Evolutionary conservation across 2,329 filamentous ascomycete genomes (phyloP), one percentile per base, ranked within the genome.

Genomic region (Xylaria multiplex): DNA sequence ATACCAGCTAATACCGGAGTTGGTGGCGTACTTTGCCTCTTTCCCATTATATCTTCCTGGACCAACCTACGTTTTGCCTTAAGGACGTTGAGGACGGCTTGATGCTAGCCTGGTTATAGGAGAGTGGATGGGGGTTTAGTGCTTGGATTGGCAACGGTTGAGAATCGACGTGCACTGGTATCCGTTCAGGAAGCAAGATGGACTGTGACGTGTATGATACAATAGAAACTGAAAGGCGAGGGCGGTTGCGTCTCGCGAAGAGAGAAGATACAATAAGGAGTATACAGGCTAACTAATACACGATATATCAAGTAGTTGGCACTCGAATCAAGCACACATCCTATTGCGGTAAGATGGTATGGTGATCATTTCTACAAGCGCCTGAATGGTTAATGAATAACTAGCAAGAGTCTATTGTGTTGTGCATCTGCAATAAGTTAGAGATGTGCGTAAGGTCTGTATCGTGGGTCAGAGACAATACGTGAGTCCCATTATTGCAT

Each of bases 1-100:
- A 60, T 53, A 35, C 59, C 52, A 62, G 13, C 48, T 61, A 62
- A 60, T 62, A 64, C 35, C 43, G 62, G 65, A 52, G 60, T 65
- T 64, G 52, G 57, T 30, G 65, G 65, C 65, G 59, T 55, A 55
- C 32, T 40, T 54, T n/a, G 58, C 43, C 57, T 52, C n/a, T 62
- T 59, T 37, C 32, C 60, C 14, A n/a, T 27, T 45, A 56, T 54
- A 53, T 58, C 49, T 55, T 49, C 11, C 53, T 43, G n/a, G 35
- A 37, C 59, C 30, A 32, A 53, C 30, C 43, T 32, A 30, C 45
- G 9, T n/a, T 53, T 57, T 37, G 8, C 19, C 50, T 50, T 35
- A 1, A 58, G n/a, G 24, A 54, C 32, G 8, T 55, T 56, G 14
- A 45, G 43, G 56, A 30, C 56, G 27, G 16, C 32, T 48, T 58